Base-by-base conservation (phyloP, 305 asterid species). In the Fraxinus dipetala region DNA sequence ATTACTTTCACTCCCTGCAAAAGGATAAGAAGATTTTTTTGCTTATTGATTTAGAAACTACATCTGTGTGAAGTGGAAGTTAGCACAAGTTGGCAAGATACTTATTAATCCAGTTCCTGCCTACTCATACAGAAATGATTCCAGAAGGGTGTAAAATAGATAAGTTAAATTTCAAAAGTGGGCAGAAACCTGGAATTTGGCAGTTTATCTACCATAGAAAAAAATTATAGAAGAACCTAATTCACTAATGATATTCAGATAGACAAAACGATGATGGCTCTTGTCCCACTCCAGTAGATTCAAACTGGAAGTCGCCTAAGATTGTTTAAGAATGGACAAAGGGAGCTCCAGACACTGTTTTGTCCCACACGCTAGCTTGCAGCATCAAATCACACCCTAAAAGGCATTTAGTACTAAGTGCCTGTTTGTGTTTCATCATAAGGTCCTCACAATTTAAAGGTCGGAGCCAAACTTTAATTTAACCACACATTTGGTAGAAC, bases 1-100 rank as follows among this genome's bases (percentile, higher is more conserved):
- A 86, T 81, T 72, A 90, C 81, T 79, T 85, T 85, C 83, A 89
- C 92, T 16, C 89, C 92, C 91, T 89, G 90, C 72, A 85, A 63
- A 78, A 72, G 32, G 59, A 32, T 28, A 67, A 72, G 78, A 24
- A 79, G 35, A 38, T 38, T 18, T 80, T 6, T 11, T 7, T 80
- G 13, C 69, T 74, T 48, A 74, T 16, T 40, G 18, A 38, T 28
- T 59, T 28, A 76, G 26, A 78, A 28, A 26, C 22, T 70, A 70
- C 40, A 31, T 30, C 40, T 30, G 24, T 70, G 9, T 5, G 43
- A 70, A 70, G 40, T 30, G 24, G 24, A 70, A 31, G 22, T 13
- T 30, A 5, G 40, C 75, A 65, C 73, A 69, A 69, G 16, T 31
- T 20, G 75, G 40, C 74, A 28, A 28, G 36, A 28, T 28, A 28